These are phyloP conservation scores for Trichophyton verrucosum DNA, from an alignment of 2,329 filamentous ascomycete genomes.

Conservation along the genomic window DNA sequence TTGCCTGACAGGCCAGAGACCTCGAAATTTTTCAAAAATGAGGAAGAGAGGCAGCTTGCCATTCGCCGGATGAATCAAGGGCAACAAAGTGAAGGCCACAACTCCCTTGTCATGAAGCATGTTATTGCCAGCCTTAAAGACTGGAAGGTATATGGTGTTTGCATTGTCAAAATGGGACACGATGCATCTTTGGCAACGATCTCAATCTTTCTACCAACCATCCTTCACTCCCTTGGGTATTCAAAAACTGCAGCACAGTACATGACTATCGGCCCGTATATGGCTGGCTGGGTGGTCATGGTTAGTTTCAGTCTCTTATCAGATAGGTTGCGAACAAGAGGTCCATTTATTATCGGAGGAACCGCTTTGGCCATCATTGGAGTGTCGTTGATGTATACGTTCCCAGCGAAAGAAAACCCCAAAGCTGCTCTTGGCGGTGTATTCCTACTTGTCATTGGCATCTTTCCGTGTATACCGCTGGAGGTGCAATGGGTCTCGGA, in stretches of 20 bases:
- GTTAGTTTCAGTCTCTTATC: conserved; percentile 40
- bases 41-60: conserved; percentile 10
- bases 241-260: conserved; percentile 39
- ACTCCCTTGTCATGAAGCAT: conserved; percentile 10
- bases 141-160: conserved; percentile 12
- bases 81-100: conserved; percentile 12
- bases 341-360: conserved; percentile 42
- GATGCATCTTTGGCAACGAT: conserved; percentile 24
- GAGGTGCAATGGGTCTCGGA: conserved; percentile 13
- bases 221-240: conserved; percentile 43
- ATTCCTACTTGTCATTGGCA: conserved; percentile 11
- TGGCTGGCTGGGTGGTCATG: conserved; percentile 51
- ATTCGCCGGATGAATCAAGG: conserved; percentile 13
- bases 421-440: conserved; percentile 10
- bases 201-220: conserved; percentile 32
- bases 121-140: conserved; percentile 12
- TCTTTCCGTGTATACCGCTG: conserved; percentile 12
- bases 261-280: conserved; percentile 43
- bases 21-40: conserved; percentile 11
- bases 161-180: conserved; percentile 13
- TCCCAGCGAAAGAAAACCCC: conserved; percentile 10
- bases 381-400: conserved; percentile 19
- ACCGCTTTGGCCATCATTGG: conserved; percentile 41
- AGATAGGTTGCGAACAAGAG: conserved; percentile 41
- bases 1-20: conserved; percentile 32